A percentile compares a stretch with the other conserved stretches of the same genome.
Conservation (phyloP, 768 basidiomycete species). For the Suillus decipiens region DNA sequence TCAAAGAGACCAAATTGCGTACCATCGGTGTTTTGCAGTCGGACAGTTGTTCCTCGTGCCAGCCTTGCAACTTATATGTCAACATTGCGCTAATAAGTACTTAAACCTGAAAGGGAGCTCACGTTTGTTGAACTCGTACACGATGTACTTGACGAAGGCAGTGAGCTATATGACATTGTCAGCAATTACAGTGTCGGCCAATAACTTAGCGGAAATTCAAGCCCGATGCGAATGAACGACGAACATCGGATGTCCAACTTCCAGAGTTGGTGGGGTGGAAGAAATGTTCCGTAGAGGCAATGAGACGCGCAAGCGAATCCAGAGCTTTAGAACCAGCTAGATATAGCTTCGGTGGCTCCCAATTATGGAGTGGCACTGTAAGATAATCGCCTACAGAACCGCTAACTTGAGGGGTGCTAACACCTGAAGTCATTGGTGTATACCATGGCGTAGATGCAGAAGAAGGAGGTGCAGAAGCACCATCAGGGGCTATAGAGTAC, state of each 20-base stretch:
- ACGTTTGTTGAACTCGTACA: constrained; percentile 86
- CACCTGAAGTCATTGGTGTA: constrained; percentile 68
- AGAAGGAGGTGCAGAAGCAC: constrained; percentile 56
- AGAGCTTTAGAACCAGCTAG: constrained; percentile 84
- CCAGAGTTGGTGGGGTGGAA: constrained; percentile 22
- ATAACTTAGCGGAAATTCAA: neutral
- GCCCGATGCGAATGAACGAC: constrained; percentile 19
- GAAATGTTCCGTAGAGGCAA: constrained; percentile 77
- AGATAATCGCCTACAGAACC: constrained; percentile 54
- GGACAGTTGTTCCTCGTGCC: constrained; percentile 75
- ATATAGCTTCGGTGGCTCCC: constrained; percentile 46
- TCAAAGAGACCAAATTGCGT: constrained; percentile 15
- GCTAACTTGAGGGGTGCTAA: constrained; percentile 36
- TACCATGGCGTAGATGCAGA: constrained; percentile 70
- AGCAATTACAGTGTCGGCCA: constrained; percentile 7
- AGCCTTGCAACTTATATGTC: constrained; percentile 44
- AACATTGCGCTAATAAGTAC: neutral
- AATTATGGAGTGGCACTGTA: constrained; percentile 56
- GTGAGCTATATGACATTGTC: constrained; percentile 10
- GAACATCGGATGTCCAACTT: constrained; percentile 41
- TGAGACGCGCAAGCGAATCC: constrained; percentile 81
- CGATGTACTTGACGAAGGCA: constrained; percentile 62
- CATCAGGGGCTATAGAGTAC: constrained; percentile 81
- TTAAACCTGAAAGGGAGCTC: constrained; percentile 17
- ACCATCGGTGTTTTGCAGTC: constrained; percentile 81